Evolutionary conservation across 805 yeast species (phyloP), one percentile per base, ranked within the genome.

Genomic region (Kuraishia cidri): DNA sequence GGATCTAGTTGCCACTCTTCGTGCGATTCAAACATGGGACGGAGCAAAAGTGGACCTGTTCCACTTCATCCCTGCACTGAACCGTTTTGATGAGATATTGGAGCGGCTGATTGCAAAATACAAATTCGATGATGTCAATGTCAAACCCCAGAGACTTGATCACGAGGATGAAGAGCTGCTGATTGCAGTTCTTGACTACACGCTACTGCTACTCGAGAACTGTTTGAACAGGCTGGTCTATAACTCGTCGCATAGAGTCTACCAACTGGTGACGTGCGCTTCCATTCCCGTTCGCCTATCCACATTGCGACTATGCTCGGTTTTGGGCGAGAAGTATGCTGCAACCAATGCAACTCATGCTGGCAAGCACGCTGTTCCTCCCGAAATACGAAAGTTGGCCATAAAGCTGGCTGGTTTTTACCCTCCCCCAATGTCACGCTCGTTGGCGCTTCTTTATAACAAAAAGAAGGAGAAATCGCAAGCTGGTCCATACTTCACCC

Each of bases 61-160:
- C 38, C 78, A 77, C 37, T 88, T 95, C 92, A 71, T 83, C 19
- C 69, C 79, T 0, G 74, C 84, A 1, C 60, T 90, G 44, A 81
- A 86, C 52, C 64, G 79, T 44, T 74, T 88, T 47, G 96, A 88
- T 49, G 66, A 62, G 9, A 65, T 84, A 5, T 58, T 84, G 33
- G 81, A 75, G 32, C 44, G 46, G 3, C 58, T 69, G 15, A 68
- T 81, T 11, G 56, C 56, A 6, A 72, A 72, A 38, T 80, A 84
- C 45, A 61, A 58, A 22, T 53, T 77, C 33, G 65, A 60, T 23
- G 62, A 62, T 10, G 68, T 66, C 13, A 45, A 54, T 33, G 68
- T 74, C 4, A 64, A 55, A 28, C 64, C 83, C 13, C 56, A 55
- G 18, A 60, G 59, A 11, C 61, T 83, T 36, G 46, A 56, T 0